These are phyloP conservation scores for Aureobasidium sp. DNA, from an alignment of 2,329 filamentous ascomycete genomes.

Conservation along the genomic window DNA sequence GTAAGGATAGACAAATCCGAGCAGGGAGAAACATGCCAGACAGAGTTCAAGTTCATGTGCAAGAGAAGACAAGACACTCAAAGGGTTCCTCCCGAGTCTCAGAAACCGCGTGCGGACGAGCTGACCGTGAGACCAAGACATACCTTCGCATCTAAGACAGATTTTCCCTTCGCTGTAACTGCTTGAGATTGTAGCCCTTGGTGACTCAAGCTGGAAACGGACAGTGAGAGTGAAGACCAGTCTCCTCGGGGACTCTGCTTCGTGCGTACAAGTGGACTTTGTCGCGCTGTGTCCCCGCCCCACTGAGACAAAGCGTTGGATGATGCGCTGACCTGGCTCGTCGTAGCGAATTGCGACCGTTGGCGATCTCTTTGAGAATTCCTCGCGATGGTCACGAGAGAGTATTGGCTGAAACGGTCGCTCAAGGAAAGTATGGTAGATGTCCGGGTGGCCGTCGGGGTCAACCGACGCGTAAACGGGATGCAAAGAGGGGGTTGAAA, in stretches of 20 bases:
- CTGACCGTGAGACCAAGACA: constrained; percentile 7
- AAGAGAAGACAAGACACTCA: not conserved
- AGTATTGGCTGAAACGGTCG: constrained; percentile 9
- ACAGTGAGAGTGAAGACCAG: not conserved
- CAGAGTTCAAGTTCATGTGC: not conserved
- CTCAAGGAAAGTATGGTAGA: constrained; percentile 7
- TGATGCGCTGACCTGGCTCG: not conserved
- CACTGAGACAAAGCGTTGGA: constrained; percentile 8
- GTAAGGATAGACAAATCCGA: constrained; percentile 9
- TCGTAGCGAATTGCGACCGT: not conserved
- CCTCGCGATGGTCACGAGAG: constrained; percentile 9
- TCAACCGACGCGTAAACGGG: not conserved
- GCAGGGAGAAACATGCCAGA: constrained; percentile 3
- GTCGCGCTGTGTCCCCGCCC: not conserved
- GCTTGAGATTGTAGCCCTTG: constrained; percentile 4
- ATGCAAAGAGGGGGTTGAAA: not conserved
- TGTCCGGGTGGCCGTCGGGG: not conserved
- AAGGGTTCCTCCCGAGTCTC: constrained; percentile 6
- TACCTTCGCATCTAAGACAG: constrained; percentile 4
- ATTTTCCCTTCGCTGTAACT: not conserved
- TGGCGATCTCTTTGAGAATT: not conserved
- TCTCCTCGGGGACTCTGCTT: not conserved
- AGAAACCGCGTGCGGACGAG: constrained; percentile 2
- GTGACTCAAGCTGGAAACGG: not conserved
- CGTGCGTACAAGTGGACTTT: not conserved